Conservation (phyloP, 257 asterid genomes). For the Ehretia macrophylla region DNA sequence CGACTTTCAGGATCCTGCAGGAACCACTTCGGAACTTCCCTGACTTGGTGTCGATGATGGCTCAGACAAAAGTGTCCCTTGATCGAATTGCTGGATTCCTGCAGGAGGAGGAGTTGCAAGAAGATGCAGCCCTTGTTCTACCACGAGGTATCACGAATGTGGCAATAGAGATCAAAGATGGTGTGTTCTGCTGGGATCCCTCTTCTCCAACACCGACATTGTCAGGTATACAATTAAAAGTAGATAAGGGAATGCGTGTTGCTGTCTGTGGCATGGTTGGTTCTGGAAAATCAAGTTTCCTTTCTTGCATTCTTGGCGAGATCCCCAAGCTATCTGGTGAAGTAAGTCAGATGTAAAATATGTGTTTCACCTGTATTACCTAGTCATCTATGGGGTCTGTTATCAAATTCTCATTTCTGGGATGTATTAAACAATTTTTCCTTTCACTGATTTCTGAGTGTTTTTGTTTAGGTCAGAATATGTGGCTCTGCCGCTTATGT, state of each 20-base stretch:
- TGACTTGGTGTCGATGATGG: slow-evolving; percentile 78
- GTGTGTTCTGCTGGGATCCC: slow-evolving; percentile 58
- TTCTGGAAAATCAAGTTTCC: slow-evolving; percentile 71
- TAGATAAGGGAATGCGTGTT: slow-evolving; percentile 62
- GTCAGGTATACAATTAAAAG: slow-evolving; percentile 44
- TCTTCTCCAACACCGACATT: slow-evolving; percentile 42
- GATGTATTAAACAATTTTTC: slow-evolving; percentile 11
- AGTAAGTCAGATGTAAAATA: slow-evolving; percentile 40
- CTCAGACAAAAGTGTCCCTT: slow-evolving; percentile 74
- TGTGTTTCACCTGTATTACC: background rate
- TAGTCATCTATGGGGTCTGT: slow-evolving; percentile 3
- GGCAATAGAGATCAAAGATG: slow-evolving; percentile 54
- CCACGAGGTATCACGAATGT: slow-evolving; percentile 46
- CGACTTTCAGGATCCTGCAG: slow-evolving; percentile 68
- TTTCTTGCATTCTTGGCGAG: slow-evolving; percentile 75
- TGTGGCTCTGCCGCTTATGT: slow-evolving; percentile 92
- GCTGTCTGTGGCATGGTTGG: slow-evolving; percentile 81
- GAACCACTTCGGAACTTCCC: slow-evolving; percentile 75
- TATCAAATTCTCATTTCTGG: slow-evolving; percentile 9
- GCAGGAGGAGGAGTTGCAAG: slow-evolving; percentile 55
- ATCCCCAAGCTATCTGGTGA: slow-evolving; percentile 63
- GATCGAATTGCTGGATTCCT: slow-evolving; percentile 62
- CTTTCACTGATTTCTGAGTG: slow-evolving; percentile 19
- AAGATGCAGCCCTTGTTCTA: slow-evolving; percentile 49
- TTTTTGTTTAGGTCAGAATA: slow-evolving; percentile 58